Base-by-base conservation (phyloP, 2,329 filamentous ascomycete species). In the Nemania sp. region DNA sequence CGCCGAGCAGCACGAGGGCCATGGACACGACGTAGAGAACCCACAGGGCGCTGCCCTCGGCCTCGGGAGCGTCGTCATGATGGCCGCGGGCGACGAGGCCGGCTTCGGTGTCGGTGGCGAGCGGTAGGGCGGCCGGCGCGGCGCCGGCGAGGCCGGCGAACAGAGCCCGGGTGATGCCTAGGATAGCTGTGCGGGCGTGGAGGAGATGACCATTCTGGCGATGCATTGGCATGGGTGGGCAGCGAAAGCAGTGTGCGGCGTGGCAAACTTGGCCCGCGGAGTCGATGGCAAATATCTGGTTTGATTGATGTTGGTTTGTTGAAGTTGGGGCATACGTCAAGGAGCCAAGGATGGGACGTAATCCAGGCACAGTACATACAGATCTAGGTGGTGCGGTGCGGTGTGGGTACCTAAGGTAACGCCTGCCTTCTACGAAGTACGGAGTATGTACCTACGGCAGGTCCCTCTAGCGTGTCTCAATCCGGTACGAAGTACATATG, bases 1-100 rank as follows among this genome's bases (percentile, higher is more conserved):
- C 94, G 59, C 94, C 94, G 1, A 90, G 81, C 56, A 97, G 77
- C 8, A 97, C 94, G 52, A 99, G 80, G 20, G 84, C 80, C 55
- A 90, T 81, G 15, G 93, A 95, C 24, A 91, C 80, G 51, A 86
- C 78, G 58, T 94, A 81, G 67, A 97, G 91, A 40, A 93, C 77
- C 89, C 90, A 96, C 62, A 96, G 75, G 45, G 82, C 81, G 6
- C 85, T 80, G 57, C 88, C 86, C 20, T 80, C 75, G 6, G 75
- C 71, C 49, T 84, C 77, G 57, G 79, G 77, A 30, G 74, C 76
- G 50, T 78, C 71, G 40, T 78, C 72, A 53, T 71, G 70, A 14
- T 69, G 59, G 40, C 75, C 74, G 24, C 66, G 69, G 28, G 62
- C 57, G 28, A 60, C 59, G 33, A 81, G n/a, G n/a, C n/a, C n/a